Base-by-base conservation (phyloP, 768 basidiomycete species). In the Cyathus striatus region DNA sequence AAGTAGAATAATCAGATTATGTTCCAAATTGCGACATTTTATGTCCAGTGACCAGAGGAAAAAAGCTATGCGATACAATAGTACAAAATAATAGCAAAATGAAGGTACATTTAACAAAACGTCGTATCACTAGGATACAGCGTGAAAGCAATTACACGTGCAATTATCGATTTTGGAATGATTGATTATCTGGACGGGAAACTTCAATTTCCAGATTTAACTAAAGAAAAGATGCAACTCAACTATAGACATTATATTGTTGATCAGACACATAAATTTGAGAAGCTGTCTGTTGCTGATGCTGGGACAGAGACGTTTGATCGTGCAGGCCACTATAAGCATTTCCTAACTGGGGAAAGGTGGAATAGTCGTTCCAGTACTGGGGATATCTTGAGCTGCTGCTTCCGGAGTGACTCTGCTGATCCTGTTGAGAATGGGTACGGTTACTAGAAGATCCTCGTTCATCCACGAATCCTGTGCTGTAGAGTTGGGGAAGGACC, bases 401-500 rank as follows among this genome's bases (percentile, higher is more conserved):
- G 34, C 53, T 51, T 38, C 35, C 44, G 34, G 25, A 43, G 20
- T 36, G 49, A 16, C 9, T 34, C 9, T 43, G 46, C 18, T 48
- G 48, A 5, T 51, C 46, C 13, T 51, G 16, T 38, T 57, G 55
- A 20, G 55, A 43, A 35, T 46, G 46, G 35, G 45, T 20, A 23
- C 44, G 56, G 37, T 49, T 47, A 18, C 9, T 45, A n/a, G 35
- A 16, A 13, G 48, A 17, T 25, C 25, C 41, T 26, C 71, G 66
- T 30, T 77, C 76, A 47, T 80, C 81, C 2, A 76, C 69, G 37
- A 86, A 62, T 0, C 84, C 85, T 3, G 85, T 85, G 61, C 83
- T 86, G 56, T 86, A 88, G 51, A 82, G 65, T 49, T 86, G 84
- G 0, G 86, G 83, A 33, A 88, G 70, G 20, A 84, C 83, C 1